Evolutionary conservation across 2,329 filamentous ascomycete species (phyloP).

Genomic region (Aphanocladium album): DNA sequence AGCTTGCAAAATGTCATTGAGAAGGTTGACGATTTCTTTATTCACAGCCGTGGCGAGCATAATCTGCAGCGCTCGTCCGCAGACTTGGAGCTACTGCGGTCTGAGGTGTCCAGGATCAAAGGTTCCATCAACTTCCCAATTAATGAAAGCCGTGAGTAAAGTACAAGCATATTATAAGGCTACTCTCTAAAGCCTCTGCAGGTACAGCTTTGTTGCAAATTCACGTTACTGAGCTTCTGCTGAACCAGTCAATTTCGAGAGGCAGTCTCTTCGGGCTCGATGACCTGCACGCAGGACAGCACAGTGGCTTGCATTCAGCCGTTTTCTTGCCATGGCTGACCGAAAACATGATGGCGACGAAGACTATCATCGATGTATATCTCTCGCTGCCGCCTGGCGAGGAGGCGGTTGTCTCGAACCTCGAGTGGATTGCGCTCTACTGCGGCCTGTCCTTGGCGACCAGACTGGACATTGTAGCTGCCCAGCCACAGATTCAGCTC

Average conservation of each 20-base stretch:
- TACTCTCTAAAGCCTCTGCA: neutral
- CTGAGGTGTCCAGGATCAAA: conserved; percentile 20
- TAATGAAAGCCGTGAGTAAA: conserved; percentile 26
- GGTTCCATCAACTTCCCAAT: conserved; percentile 22
- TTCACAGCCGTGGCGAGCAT: neutral
- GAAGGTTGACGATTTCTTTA: conserved; percentile 24
- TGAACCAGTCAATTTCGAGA: conserved; percentile 25
- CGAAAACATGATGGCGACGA: conserved; percentile 26
- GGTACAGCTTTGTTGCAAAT: conserved; percentile 24
- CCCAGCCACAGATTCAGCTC: conserved; percentile 21
- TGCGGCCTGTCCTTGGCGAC: conserved; percentile 26
- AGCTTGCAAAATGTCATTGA: conserved; percentile 27
- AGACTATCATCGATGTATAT: conserved; percentile 24
- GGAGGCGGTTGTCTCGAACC: conserved; percentile 25
- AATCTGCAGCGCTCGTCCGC: neutral
- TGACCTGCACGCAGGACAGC: conserved; percentile 15
- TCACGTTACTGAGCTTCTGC: conserved; percentile 24
- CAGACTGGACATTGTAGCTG: conserved; percentile 26
- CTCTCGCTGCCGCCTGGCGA: conserved; percentile 24
- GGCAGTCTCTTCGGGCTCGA: conserved; percentile 22
- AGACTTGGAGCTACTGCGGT: conserved; percentile 16
- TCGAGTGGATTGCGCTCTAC: conserved; percentile 28
- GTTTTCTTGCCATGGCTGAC: conserved; percentile 25
- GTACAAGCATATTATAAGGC: rapidly evolving
- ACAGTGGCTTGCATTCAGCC: neutral